These are phyloP conservation scores for Talaromyces liani DNA, from an alignment of 495 filamentous ascomycete genomes.

Conservation along the genomic window DNA sequence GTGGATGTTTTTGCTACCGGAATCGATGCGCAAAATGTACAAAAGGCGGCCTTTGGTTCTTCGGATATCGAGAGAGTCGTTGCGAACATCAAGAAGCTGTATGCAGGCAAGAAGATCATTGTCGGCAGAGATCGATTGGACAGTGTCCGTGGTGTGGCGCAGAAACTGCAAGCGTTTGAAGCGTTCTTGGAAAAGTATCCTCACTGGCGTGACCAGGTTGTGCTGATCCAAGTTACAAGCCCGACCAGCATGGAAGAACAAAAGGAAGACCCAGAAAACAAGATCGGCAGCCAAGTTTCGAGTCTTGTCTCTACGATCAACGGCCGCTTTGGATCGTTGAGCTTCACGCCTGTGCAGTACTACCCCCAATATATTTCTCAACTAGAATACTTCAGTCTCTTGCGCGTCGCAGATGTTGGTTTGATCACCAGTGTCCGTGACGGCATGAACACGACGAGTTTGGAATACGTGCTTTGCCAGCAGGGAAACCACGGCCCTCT, in stretches of 20 bases:
- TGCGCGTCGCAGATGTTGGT: constrained; percentile 80
- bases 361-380: constrained; percentile 83
- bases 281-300: constrained; percentile 74
- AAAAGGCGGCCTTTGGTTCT: constrained; percentile 61
- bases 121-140: constrained; percentile 91
- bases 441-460: constrained; percentile 93
- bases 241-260: constrained; percentile 70
- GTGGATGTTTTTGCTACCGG: constrained; percentile 90
- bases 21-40: constrained; percentile 68
- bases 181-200: constrained; percentile 80
- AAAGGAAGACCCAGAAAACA: constrained; percentile 58
- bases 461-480: constrained; percentile 91
- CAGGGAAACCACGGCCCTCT: constrained; percentile 74
- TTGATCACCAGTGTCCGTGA: constrained; percentile 89
- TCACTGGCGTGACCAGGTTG: constrained; percentile 85
- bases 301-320: constrained; percentile 87
- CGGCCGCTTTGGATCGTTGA: constrained; percentile 74
- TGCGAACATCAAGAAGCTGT: constrained; percentile 57
- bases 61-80: constrained; percentile 60
- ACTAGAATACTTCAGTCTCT: constrained; percentile 84
- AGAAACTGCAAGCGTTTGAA: constrained; percentile 91
- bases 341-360: constrained; percentile 83
- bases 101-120: constrained; percentile 80
- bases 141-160: constrained; percentile 79
- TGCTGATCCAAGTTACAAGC: constrained; percentile 88